Percentiles rank a stretch among this genome's conserved stretches.
These are phyloP conservation scores for Pythium guiyangense DNA, from an alignment of 352 stramenopile genomes.

Conservation along the genomic window DNA sequence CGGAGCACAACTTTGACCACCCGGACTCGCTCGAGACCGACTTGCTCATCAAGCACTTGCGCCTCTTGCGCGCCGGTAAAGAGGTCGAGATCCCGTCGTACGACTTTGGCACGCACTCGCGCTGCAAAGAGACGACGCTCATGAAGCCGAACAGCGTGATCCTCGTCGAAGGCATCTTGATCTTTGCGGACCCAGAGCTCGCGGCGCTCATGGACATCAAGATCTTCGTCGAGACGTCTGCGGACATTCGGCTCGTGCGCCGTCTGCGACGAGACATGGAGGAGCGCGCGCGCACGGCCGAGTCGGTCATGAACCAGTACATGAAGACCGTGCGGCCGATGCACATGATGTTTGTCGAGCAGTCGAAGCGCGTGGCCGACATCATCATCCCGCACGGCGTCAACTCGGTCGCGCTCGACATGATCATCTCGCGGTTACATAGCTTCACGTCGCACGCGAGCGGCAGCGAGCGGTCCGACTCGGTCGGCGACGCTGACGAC, in stretches of 20 bases:
- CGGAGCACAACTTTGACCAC: constrained; percentile 96
- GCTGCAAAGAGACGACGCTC: constrained; percentile 60
- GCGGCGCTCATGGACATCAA: constrained; percentile 95
- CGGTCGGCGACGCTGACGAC: constrained; percentile 33
- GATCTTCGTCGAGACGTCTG: constrained; percentile 95
- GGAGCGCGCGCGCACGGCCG: constrained; percentile 92
- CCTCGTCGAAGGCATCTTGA: constrained; percentile 96
- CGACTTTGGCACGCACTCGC: constrained; percentile 94
- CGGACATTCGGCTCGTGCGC: constrained; percentile 93
- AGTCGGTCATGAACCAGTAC: constrained; percentile 96
- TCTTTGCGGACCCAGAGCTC: constrained; percentile 91
- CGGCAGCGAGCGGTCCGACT: constrained; percentile 44
- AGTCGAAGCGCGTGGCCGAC: constrained; percentile 93
- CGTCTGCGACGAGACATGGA: constrained; percentile 91
- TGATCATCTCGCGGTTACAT: constrained; percentile 90
- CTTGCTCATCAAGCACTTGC: constrained; percentile 91
- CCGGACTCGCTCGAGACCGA: constrained; percentile 95
- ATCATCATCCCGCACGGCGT: constrained; percentile 94
- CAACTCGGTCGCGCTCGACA: constrained; percentile 92
- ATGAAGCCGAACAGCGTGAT: constrained; percentile 92
- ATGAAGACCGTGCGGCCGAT: constrained; percentile 97
- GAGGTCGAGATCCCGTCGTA: constrained; percentile 92
- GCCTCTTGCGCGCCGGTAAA: constrained; percentile 81
- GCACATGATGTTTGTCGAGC: constrained; percentile 98
- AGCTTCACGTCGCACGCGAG: constrained; percentile 52